Conservation (phyloP, 2,329 filamentous ascomycete genomes). For the Fusarium lateritium region DNA sequence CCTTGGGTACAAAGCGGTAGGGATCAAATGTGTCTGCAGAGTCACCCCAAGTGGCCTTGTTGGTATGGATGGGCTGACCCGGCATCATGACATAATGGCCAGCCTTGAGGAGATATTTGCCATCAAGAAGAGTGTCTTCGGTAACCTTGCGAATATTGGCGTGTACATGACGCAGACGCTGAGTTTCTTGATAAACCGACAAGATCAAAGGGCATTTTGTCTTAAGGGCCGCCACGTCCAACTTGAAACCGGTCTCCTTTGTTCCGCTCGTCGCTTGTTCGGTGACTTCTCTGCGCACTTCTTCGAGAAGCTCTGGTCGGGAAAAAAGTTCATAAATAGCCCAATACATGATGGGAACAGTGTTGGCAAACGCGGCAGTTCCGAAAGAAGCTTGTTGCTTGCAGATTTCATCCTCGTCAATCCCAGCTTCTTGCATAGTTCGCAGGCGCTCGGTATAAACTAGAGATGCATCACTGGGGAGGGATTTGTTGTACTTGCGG, state of each 20-base stretch:
- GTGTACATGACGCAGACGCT: constrained; percentile 28
- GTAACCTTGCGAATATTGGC: constrained; percentile 47
- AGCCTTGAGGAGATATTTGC: constrained; percentile 54
- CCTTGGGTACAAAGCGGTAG: constrained; percentile 30
- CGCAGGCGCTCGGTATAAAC: constrained; percentile 24
- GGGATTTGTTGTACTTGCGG: constrained; percentile 25
- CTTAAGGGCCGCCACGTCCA: constrained; percentile 35
- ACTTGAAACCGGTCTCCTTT: constrained; percentile 6
- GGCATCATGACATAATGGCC: constrained; percentile 56
- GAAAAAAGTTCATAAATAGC: constrained; percentile 40
- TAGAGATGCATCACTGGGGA: constrained; percentile 31
- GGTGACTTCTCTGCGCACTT: constrained; percentile 24
- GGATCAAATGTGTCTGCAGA: constrained; percentile 45
- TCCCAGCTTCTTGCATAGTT: constrained; percentile 23
- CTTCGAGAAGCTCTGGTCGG: constrained; percentile 15
- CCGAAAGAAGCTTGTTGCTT: constrained; percentile 40
- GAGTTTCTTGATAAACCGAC: constrained; percentile 31
- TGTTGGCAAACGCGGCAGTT: constrained; percentile 36
- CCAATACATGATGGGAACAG: constrained; percentile 35
- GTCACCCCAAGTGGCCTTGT: constrained; percentile 53
- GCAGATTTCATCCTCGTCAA: constrained; percentile 30
- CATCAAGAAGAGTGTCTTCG: constrained; percentile 54
- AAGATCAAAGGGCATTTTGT: constrained; percentile 32
- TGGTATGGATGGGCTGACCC: constrained; percentile 49
- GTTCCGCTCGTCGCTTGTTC: constrained; percentile 16